Percentiles rank a stretch among this genome's conserved stretches.
phyloP scores from a whole-genome alignment of 2,329 filamentous ascomycete species.

The Xylaria sp. region DNA sequence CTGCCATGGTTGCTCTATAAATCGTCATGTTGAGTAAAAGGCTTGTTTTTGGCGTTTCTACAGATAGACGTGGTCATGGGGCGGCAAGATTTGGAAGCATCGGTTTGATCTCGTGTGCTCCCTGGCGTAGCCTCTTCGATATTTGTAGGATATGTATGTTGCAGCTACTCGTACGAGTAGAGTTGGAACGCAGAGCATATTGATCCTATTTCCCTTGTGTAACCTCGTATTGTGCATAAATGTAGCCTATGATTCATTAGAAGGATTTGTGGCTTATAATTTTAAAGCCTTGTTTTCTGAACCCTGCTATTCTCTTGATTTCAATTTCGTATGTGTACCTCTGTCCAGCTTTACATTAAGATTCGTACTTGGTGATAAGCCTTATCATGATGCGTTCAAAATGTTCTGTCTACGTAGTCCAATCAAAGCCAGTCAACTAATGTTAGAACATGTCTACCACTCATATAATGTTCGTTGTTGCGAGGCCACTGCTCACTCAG shows the following conservation, averaged over 20 bases:
- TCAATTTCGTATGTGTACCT: neutral
- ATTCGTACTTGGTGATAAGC: neutral
- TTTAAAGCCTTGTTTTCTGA: too few relatives aligned
- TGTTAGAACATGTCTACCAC: too few relatives aligned
- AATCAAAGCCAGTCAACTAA: too few relatives aligned
- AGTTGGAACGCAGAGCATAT: constrained; percentile 26
- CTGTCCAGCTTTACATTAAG: neutral
- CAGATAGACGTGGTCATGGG: constrained; percentile 32
- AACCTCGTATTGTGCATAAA: constrained; percentile 11
- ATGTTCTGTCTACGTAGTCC: too few relatives aligned
- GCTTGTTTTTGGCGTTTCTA: constrained; percentile 21
- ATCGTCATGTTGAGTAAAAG: constrained; percentile 1
- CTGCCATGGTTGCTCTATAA: constrained; percentile 65
- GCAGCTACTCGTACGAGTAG: constrained; percentile 32
- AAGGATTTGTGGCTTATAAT: neutral
- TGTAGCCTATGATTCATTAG: neutral
- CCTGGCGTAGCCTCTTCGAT: constrained; percentile 34
- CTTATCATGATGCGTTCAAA: too few relatives aligned
- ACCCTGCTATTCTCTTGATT: neutral
- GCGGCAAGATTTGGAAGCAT: constrained; percentile 20
- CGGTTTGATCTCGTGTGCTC: constrained; percentile 21
- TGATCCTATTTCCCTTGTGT: neutral
- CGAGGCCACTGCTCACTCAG: too few relatives aligned
- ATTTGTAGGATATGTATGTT: constrained; percentile 41
- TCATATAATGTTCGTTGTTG: too few relatives aligned